phyloP scores from a whole-genome alignment of 1,139 yeast genomes.

The Kurtzmaniella quercitrusa region DNA sequence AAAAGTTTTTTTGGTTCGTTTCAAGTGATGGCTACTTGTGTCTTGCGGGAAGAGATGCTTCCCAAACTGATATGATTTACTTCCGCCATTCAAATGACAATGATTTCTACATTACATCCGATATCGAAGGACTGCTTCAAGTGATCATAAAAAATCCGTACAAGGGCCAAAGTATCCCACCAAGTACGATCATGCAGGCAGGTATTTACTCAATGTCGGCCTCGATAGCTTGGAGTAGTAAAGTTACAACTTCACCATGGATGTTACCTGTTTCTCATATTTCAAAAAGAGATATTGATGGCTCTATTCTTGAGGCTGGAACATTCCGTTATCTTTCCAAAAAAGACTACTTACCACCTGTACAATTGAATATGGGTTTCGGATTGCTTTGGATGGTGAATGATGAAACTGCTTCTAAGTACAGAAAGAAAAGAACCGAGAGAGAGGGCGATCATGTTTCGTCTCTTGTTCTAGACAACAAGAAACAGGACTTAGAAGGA shows the following conservation, averaged over 20 bases:
- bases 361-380: conserved; percentile 84
- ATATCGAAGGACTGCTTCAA: conserved; percentile 67
- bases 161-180: conserved; percentile 62
- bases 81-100: conserved; percentile 70
- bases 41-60: conserved; percentile 77
- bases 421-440: conserved; percentile 30
- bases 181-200: conserved; percentile 85
- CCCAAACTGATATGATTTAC: conserved; percentile 82
- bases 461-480: conserved; percentile 34
- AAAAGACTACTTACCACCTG: conserved; percentile 71
- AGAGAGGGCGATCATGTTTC: conserved; percentile 48
- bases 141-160: conserved; percentile 79
- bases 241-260: conserved; percentile 81
- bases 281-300: conserved; percentile 65
- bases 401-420: conserved; percentile 45
- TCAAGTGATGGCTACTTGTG: conserved; percentile 86
- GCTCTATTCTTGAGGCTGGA: conserved; percentile 62
- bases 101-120: conserved; percentile 74
- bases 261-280: conserved; percentile 64
- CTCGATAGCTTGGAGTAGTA: conserved; percentile 86
- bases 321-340: conserved; percentile 53
- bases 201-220: conserved; percentile 81
- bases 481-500: conserved; percentile 29
- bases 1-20: conserved; percentile 89
- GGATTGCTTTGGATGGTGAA: conserved; percentile 75